phyloP scores from a whole-genome alignment of 306 rosid genomes.

The Vicia villosa region DNA sequence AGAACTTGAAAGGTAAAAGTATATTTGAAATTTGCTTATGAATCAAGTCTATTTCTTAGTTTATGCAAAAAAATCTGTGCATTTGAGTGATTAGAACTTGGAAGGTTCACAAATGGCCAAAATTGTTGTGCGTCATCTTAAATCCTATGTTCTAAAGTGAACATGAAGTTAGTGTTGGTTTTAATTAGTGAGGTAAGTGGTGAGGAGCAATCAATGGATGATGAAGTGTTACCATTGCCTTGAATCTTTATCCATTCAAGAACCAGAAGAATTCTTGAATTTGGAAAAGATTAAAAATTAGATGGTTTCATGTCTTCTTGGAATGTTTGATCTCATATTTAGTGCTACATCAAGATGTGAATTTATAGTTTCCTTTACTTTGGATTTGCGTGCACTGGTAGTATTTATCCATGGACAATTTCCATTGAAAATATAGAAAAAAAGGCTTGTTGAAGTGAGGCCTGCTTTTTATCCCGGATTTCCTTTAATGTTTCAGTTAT shows the following conservation, averaged over 20 bases:
- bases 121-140: background rate
- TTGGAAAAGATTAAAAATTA: background rate
- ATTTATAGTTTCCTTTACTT: background rate
- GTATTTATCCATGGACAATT: background rate
- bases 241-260: background rate
- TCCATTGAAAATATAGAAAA: slow-evolving; percentile 17
- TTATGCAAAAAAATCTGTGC: background rate
- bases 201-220: slow-evolving; percentile 7
- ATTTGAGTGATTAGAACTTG: background rate
- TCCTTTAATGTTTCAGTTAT: slow-evolving; percentile 18
- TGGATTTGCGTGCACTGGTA: background rate
- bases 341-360: background rate
- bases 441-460: slow-evolving; percentile 16
- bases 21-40: too few species aligned
- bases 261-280: background rate
- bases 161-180: slow-evolving; percentile 6
- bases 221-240: slow-evolving; percentile 1
- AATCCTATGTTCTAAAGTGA: background rate
- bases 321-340: background rate
- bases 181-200: slow-evolving; percentile 5
- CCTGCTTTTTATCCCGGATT: background rate
- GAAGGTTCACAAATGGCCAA: background rate
- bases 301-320: slow-evolving; percentile 4
- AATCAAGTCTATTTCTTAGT: background rate
- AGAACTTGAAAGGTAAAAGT: background rate